phyloP scores from a whole-genome alignment of 2,329 filamentous ascomycete species.

The Aspergillus tamarii region DNA sequence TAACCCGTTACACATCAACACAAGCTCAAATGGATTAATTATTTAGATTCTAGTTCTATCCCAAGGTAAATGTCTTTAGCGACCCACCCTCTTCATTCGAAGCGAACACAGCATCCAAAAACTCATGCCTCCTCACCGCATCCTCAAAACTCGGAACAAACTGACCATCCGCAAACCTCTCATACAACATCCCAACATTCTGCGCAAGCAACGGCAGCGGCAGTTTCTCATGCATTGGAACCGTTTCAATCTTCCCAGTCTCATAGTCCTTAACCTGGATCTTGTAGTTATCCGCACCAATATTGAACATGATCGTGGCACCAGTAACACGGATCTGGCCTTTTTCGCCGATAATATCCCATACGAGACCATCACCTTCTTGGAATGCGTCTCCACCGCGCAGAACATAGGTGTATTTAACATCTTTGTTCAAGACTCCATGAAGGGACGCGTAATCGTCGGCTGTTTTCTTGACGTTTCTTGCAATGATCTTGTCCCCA shows the following conservation, averaged over 20 bases:
- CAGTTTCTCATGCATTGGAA: not conserved
- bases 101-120: not conserved
- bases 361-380: not conserved
- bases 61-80: not conserved
- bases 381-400: not conserved
- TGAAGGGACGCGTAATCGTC: not conserved
- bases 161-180: not conserved
- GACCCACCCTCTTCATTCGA: not conserved
- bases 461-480: not conserved
- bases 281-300: not conserved
- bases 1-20: too few species aligned
- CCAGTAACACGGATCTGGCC: not conserved
- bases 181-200: not conserved
- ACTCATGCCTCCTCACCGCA: not conserved
- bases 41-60: too few species aligned
- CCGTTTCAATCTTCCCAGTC: not conserved
- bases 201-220: not conserved
- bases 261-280: not conserved
- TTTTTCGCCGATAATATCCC: not conserved
- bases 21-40: too few species aligned
- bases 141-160: not conserved
- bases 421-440: not conserved
- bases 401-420: not conserved
- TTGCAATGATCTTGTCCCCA: not conserved
- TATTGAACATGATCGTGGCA: not conserved